Evolutionary conservation across 2,329 filamentous ascomycete genomes (phyloP).

Genomic region (Escovopsis sp.): DNA sequence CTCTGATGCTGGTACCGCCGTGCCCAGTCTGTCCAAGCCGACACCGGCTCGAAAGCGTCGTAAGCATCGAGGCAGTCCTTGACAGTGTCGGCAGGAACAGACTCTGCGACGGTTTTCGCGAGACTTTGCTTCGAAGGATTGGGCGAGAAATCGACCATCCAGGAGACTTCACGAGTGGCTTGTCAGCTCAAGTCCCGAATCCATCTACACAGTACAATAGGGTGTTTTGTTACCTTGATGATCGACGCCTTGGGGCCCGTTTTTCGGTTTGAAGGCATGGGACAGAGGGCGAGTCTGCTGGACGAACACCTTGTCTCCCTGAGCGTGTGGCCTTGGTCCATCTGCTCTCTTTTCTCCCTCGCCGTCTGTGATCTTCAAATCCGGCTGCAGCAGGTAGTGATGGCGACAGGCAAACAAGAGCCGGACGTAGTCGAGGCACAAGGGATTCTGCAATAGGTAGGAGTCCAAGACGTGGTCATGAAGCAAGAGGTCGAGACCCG

Average conservation of each 20-base stretch:
- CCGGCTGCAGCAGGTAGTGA: constrained; percentile 2
- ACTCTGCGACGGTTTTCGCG: not conserved
- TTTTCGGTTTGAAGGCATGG: not conserved
- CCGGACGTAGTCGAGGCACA: constrained; percentile 5
- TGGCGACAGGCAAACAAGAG: constrained; percentile 11
- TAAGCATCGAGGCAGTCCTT: constrained; percentile 5
- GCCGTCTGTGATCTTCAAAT: not conserved
- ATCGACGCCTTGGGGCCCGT: not conserved
- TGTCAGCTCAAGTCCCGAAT: not conserved
- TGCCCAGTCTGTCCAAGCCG: not conserved
- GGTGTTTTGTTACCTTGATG: not conserved
- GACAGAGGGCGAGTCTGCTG: not conserved
- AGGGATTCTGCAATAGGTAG: constrained; percentile 8
- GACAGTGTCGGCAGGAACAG: not conserved
- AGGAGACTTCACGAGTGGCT: not conserved
- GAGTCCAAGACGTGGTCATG: constrained; percentile 7
- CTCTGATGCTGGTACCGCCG: too few relatives aligned
- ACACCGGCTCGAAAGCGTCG: constrained; percentile 1
- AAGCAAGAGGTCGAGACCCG: constrained; percentile 7
- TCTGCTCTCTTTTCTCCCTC: not conserved
- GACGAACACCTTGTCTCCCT: not conserved
- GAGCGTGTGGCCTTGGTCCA: not conserved
- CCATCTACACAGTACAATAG: too few relatives aligned
- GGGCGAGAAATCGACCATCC: not conserved
- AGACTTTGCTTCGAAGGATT: not conserved